Conservation (phyloP, 2,329 filamentous ascomycete species). For the Trichoderma koningii region DNA sequence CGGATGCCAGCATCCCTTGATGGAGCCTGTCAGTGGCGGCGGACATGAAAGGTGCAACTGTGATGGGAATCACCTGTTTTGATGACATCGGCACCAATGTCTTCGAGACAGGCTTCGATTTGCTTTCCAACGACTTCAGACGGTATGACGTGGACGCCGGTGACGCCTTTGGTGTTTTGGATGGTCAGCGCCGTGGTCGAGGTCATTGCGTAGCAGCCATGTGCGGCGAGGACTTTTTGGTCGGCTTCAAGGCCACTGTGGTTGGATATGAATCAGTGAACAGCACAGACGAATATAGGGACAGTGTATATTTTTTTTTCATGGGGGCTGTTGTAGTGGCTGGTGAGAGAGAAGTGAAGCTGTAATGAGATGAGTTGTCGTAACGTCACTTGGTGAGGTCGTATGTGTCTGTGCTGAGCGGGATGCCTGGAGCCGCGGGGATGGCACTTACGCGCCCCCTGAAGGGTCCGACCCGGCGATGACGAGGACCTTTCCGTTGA, state of each 20-base stretch:
- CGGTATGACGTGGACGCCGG: constrained; percentile 77
- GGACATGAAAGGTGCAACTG: background rate
- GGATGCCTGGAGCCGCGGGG: constrained; percentile 19
- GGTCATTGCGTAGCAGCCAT: constrained; percentile 95
- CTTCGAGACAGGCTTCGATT: constrained; percentile 79
- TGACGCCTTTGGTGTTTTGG: constrained; percentile 86
- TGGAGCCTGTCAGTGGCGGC: constrained; percentile 14
- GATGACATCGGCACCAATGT: constrained; percentile 85
- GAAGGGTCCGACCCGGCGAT: constrained; percentile 91
- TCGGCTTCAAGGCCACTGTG: constrained; percentile 88
- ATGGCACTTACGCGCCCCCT: constrained; percentile 70
- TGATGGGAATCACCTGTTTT: constrained; percentile 70
- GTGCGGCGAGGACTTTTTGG: constrained; percentile 88
- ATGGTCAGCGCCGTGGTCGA: constrained; percentile 94
- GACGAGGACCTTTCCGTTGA: constrained; percentile 63
- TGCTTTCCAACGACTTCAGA: constrained; percentile 78
- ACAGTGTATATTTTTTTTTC: background rate
- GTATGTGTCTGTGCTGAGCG: constrained; percentile 1
- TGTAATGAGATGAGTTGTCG: background rate
- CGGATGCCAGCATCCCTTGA: constrained; percentile 44
- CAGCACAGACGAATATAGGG: background rate
- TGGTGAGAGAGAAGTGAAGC: background rate
- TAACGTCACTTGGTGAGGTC: background rate
- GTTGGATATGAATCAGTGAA: background rate
- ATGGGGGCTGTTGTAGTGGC: background rate